Base-by-base conservation (phyloP, 179 eudicot genomes). In the Patellifolia procumbens region DNA sequence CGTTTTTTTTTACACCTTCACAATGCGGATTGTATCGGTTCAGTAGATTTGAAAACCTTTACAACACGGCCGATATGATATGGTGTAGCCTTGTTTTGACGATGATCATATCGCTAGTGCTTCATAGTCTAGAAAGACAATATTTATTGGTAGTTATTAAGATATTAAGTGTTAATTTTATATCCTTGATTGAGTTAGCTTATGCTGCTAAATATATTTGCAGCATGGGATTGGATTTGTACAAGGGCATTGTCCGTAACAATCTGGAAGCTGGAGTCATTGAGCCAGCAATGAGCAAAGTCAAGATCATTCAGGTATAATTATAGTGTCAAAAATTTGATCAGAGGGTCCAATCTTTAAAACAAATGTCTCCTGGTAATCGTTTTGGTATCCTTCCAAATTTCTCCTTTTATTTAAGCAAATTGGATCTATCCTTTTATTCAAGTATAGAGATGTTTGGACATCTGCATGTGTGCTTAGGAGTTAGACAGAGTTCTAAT, bases 211-310 rank as follows among this genome's bases (percentile, higher is more conserved):
- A 56, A 45, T 51, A 29, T 37, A 37, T 39, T 70, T 81, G 75
- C 88, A 95, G 99, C 87, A 93, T 90, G 97, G 99, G 99, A 39
- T 83, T 95, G 70, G 97, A 95, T 86, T 85, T 95, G 19, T 81
- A 79, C 82, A 91, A 91, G 83, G 99, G 99, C 74, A 73, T 77
- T 0, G 85, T 93, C 6, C 87, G 97, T 17, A 93, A 94, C 90
- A 94, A 94, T 79, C 84, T 94, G 46, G 97, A 92, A 83, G 98
- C 97, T 62, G 98, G 98, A 69, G 99, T 95, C 43, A 89, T 95
- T 72, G 98, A 95, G 82, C 99, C 99, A 39, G 97, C 99, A 53
- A 93, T 95, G 99, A 95, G 99, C 89, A 95, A 95, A 91, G 95
- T 95, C 37, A 95, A 95, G 89, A 95, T 91, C 52, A 80, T 95